These are phyloP conservation scores for Protomyces inundatus DNA, from an alignment of 1,139 yeast species.

Conservation along the genomic window DNA sequence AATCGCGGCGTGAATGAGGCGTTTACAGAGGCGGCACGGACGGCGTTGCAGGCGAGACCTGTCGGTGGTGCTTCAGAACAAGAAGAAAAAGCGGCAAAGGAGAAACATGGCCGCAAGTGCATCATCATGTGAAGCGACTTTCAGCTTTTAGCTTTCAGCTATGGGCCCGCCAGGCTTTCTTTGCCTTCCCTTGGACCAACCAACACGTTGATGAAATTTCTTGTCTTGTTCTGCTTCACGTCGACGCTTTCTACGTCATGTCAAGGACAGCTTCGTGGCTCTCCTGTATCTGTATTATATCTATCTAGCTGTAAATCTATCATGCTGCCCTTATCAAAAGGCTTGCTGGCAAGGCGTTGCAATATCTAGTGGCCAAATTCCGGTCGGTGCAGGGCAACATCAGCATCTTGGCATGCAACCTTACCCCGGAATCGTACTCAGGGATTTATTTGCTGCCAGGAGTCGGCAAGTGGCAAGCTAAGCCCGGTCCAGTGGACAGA, in stretches of 20 bases:
- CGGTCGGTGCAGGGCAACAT: too few species aligned
- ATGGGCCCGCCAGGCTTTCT: too few species aligned
- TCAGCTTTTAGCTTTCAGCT: too few species aligned
- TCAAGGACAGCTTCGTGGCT: not conserved
- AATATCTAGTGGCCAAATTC: too few species aligned
- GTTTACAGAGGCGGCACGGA: slow-evolving; percentile 93
- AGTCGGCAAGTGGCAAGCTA: too few species aligned
- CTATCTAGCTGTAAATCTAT: not conserved
- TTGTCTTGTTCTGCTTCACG: too few species aligned
- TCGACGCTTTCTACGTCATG: not conserved
- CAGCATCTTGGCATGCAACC: too few species aligned
- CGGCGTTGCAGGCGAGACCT: slow-evolving; percentile 86
- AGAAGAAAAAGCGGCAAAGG: slow-evolving; percentile 33
- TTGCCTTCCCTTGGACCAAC: too few species aligned
- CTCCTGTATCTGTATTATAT: not conserved
- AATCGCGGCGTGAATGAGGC: slow-evolving; percentile 96
- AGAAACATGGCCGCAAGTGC: slow-evolving; percentile 7
- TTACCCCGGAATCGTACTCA: too few species aligned
- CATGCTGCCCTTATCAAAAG: not conserved
- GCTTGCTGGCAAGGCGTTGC: too few species aligned
- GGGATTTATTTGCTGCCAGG: too few species aligned
- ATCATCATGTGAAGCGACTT: not conserved
- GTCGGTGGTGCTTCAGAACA: slow-evolving; percentile 61
- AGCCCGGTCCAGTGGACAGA: not conserved
- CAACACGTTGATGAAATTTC: too few species aligned